A percentile compares a stretch with the other conserved stretches of the same genome.
These are phyloP conservation scores for Biscogniauxia sp. DNA, from an alignment of 2,329 filamentous ascomycete genomes.

Conservation along the genomic window DNA sequence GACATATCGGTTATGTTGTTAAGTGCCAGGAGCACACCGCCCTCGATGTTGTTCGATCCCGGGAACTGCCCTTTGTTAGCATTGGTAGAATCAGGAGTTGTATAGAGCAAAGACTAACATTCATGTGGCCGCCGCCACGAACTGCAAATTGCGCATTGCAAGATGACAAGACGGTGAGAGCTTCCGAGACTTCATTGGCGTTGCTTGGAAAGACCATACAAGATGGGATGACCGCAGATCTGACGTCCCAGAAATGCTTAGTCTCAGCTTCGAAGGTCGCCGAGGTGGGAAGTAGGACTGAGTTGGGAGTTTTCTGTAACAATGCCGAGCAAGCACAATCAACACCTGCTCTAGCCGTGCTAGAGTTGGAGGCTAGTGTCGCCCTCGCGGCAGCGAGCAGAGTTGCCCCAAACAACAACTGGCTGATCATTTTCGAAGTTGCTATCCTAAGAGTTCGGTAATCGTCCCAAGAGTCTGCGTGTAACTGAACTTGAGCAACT, in stretches of 20 bases:
- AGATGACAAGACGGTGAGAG: conserved; percentile 1
- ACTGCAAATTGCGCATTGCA: conserved; percentile 26
- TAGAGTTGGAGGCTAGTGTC: neutral
- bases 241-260: conserved; percentile 5
- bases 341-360: neutral
- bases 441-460: neutral
- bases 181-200: conserved; percentile 6
- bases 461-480: neutral
- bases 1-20: conserved; percentile 13
- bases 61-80: conserved; percentile 14
- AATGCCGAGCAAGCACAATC: neutral
- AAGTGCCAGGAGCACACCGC: conserved; percentile 23
- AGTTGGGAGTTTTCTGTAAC: neutral
- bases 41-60: conserved; percentile 25
- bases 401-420: neutral
- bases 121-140: conserved; percentile 26
- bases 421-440: neutral
- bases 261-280: neutral
- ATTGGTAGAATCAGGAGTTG: neutral
- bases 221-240: conserved; percentile 4
- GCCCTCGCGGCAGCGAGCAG: neutral
- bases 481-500: neutral
- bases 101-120: conserved; percentile 7
- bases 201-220: conserved; percentile 10
- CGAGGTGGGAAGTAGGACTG: neutral